Percentiles rank a stretch among this genome's conserved stretches.
Conservation (phyloP, 2,329 filamentous ascomycete genomes). For the Coleophoma eucalyptorum region DNA sequence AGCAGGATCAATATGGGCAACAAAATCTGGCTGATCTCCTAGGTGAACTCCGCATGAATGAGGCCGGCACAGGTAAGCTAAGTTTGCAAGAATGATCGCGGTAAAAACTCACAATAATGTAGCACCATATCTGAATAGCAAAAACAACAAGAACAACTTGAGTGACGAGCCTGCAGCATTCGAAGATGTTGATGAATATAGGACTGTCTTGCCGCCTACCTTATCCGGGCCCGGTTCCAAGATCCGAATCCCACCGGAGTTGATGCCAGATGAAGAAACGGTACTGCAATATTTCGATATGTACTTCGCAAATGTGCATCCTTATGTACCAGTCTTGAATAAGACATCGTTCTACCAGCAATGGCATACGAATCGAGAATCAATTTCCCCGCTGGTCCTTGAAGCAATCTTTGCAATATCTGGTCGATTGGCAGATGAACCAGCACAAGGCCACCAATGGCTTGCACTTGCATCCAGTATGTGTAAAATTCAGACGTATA, state of each 20-base stretch:
- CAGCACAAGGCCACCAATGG: conserved; percentile 86
- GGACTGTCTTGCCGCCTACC: conserved; percentile 65
- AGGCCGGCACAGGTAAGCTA: conserved; percentile 74
- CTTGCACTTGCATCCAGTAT: conserved; percentile 82
- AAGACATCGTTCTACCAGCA: conserved; percentile 80
- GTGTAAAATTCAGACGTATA: conserved; percentile 21
- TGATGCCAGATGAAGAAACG: conserved; percentile 87
- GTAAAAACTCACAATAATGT: conserved; percentile 7
- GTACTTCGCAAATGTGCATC: conserved; percentile 87
- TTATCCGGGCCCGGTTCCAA: conserved; percentile 67
- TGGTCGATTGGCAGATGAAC: conserved; percentile 77
- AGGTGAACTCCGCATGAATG: conserved; percentile 82
- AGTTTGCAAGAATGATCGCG: conserved; percentile 7
- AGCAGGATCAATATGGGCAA: conserved; percentile 62
- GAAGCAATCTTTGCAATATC: conserved; percentile 91
- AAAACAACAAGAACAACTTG: conserved; percentile 36
- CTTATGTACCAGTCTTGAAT: conserved; percentile 87
- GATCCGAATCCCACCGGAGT: conserved; percentile 82
- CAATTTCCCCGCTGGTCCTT: conserved; percentile 83
- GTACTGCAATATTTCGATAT: conserved; percentile 83
- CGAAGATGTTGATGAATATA: conserved; percentile 70
- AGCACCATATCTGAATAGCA: conserved; percentile 83
- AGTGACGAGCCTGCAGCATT: conserved; percentile 59
- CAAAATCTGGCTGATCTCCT: conserved; percentile 76
- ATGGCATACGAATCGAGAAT: conserved; percentile 78